Evolutionary conservation across 2,329 filamentous ascomycete species (phyloP).

Genomic region (Teratosphaeria viscida): DNA sequence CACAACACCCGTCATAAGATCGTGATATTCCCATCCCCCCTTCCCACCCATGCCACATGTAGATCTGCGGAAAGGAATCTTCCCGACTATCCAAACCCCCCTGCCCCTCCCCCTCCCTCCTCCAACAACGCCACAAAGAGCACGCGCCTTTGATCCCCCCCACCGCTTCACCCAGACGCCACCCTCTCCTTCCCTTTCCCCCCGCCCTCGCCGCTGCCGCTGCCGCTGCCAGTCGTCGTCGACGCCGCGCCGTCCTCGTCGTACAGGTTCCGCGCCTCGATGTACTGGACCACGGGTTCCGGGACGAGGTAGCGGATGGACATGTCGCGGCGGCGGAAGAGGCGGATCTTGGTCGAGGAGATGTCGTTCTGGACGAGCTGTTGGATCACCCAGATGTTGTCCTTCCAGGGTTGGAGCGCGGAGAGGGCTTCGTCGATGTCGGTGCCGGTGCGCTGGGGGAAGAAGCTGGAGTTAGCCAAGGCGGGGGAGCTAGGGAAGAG

Average conservation of each 20-base stretch:
- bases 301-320: conserved; percentile 70
- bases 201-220: background rate
- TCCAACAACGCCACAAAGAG: background rate
- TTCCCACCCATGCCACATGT: too few species aligned
- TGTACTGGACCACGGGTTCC: conserved; percentile 55
- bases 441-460: conserved; percentile 73
- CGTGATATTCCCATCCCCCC: too few species aligned
- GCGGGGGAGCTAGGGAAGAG: too few species aligned
- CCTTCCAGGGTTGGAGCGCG: conserved; percentile 69
- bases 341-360: conserved; percentile 69
- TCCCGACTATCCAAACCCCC: too few species aligned
- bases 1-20: too few species aligned
- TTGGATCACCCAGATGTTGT: conserved; percentile 80
- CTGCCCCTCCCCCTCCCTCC: too few species aligned
- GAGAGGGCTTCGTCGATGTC: conserved; percentile 80
- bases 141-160: too few species aligned
- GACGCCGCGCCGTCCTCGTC: conserved; percentile 25
- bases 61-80: too few species aligned
- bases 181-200: conserved; percentile 19
- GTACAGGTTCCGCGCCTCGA: conserved; percentile 28
- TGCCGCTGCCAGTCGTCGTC: conserved; percentile 8
- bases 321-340: conserved; percentile 70
- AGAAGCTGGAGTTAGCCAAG: too few species aligned
- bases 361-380: conserved; percentile 83
- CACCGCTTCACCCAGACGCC: background rate